Percentiles rank a stretch among this genome's conserved stretches.
These are phyloP conservation scores for Dactylorhiza incarnata DNA, from an alignment of 106 monocot genomes.

Conservation along the genomic window DNA sequence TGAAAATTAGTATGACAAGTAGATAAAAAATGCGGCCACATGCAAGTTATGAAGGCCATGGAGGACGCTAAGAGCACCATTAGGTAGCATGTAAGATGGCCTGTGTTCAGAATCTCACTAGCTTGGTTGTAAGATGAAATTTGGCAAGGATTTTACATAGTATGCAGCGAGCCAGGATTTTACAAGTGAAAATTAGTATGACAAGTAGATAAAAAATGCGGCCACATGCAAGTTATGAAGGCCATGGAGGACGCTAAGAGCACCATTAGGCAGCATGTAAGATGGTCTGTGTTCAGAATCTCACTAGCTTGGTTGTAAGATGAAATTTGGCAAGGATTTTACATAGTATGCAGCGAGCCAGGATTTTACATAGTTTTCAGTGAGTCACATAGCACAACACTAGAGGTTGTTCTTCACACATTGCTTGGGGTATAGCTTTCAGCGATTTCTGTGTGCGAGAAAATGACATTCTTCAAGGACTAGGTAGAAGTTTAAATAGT, in stretches of 20 bases:
- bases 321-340: neutral
- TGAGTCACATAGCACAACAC: neutral
- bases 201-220: too few relatives aligned
- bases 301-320: neutral
- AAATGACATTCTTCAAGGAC: neutral
- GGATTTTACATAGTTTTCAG: neutral
- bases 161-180: neutral
- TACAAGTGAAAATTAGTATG: too few relatives aligned
- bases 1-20: too few relatives aligned
- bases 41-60: constrained; percentile 64
- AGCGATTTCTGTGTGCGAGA: neutral
- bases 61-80: constrained; percentile 74
- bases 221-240: constrained; percentile 51
- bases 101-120: neutral
- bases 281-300: constrained; percentile 3
- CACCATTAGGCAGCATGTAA: constrained; percentile 70
- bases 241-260: constrained; percentile 75
- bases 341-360: neutral
- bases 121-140: neutral
- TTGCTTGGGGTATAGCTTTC: neutral
- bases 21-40: too few relatives aligned
- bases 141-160: neutral
- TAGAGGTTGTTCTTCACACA: neutral
- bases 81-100: constrained; percentile 51
- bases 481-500: neutral